Conservation (phyloP, 1,284 basidiomycete species). For the Phylloboletellus chloephorus region DNA sequence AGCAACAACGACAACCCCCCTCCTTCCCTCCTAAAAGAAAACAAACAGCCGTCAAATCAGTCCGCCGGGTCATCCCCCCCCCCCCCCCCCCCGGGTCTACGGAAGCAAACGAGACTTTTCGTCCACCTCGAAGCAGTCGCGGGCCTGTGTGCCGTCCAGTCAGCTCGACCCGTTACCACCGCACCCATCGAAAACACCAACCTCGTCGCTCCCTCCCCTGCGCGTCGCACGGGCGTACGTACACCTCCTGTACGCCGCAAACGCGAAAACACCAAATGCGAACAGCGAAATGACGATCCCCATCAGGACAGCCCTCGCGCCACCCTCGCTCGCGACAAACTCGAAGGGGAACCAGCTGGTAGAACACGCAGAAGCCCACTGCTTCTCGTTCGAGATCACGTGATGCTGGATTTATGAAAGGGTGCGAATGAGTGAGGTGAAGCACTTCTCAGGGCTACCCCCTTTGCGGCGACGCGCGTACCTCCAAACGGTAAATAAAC, state of each 20-base stretch:
- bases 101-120: conserved; percentile 28
- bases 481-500: conserved; percentile 73
- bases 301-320: conserved; percentile 29
- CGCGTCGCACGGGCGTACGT: background rate
- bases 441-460: too few species aligned
- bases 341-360: conserved; percentile 33
- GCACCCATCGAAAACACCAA: conserved; percentile 3
- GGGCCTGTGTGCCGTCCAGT: conserved; percentile 5
- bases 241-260: conserved; percentile 15
- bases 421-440: too few species aligned
- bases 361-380: conserved; percentile 59
- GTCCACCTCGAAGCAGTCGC: conserved; percentile 10
- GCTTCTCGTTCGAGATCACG: conserved; percentile 55
- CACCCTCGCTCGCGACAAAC: conserved; percentile 22
- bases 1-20: too few species aligned
- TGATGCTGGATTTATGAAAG: conserved; percentile 54
- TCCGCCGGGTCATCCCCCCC: too few species aligned
- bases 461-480: too few species aligned
- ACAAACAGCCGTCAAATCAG: too few species aligned
- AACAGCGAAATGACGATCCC: conserved; percentile 38
- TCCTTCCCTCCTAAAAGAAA: too few species aligned
- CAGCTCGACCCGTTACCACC: background rate
- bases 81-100: background rate
- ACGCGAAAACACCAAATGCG: conserved; percentile 36
- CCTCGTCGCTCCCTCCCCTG: conserved; percentile 13